Conservation (phyloP, 495 filamentous ascomycete genomes). For the Penicillium taxi region DNA sequence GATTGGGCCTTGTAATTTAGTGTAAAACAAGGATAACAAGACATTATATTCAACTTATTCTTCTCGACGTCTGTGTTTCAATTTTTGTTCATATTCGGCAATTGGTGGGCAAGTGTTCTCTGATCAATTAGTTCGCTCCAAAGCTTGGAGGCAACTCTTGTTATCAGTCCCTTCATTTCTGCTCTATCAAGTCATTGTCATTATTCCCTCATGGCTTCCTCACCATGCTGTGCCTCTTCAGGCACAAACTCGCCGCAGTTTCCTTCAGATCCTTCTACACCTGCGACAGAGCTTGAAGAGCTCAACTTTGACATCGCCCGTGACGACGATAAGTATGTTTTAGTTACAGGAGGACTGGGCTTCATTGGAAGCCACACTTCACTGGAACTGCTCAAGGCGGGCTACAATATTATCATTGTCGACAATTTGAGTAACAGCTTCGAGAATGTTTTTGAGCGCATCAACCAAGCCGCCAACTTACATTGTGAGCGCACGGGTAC, state of each 20-base stretch:
- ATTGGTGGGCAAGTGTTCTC: no score
- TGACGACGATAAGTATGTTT: slow-evolving; percentile 2
- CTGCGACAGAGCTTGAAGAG: slow-evolving; percentile 1
- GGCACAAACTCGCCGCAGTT: background rate
- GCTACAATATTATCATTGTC: slow-evolving; percentile 4
- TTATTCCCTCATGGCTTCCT: background rate
- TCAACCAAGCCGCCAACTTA: background rate
- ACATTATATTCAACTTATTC: no score
- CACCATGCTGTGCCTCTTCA: background rate
- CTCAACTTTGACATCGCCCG: background rate
- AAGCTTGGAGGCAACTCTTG: background rate
- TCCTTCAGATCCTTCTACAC: slow-evolving; percentile 1
- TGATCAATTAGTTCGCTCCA: no score
- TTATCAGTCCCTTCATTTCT: background rate
- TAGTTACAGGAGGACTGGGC: slow-evolving; percentile 1
- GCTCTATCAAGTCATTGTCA: background rate
- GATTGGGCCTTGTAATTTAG: no score
- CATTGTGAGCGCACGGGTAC: background rate
- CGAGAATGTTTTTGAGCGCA: background rate
- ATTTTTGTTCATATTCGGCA: no score
- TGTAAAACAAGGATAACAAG: no score
- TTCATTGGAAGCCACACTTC: slow-evolving; percentile 4
- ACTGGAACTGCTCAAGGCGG: slow-evolving; percentile 1
- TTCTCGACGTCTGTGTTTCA: no score
- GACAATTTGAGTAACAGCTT: slow-evolving; percentile 6